Conservation (phyloP, 192 early-diverging fungal species). For the Rhizoclosmatium sp. region DNA sequence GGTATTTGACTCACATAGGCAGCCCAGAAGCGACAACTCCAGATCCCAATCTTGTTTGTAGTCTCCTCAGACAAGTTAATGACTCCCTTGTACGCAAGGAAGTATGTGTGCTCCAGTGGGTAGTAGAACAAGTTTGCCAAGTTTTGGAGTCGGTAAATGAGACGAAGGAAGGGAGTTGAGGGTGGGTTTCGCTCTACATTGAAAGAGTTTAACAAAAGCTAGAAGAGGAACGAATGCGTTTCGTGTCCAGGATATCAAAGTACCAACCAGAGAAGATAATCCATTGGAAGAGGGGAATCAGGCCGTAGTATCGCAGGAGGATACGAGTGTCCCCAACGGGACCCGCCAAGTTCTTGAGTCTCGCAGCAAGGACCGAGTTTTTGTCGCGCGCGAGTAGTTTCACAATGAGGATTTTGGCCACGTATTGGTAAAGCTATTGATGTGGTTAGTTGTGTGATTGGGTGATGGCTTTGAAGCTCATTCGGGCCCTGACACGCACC, state of each 20-base stretch:
- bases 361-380: constrained; percentile 66
- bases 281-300: constrained; percentile 89
- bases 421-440: constrained; percentile 86
- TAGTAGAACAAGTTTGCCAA: constrained; percentile 87
- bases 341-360: constrained; percentile 78
- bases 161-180: constrained; percentile 64
- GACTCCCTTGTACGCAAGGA: constrained; percentile 87
- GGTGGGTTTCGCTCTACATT: constrained; percentile 79
- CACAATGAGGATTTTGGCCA: constrained; percentile 90
- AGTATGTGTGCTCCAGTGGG: constrained; percentile 96
- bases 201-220: background rate
- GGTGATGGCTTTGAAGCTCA: background rate
- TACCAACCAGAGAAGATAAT: constrained; percentile 57
- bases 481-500: constrained; percentile 35
- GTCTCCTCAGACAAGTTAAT: constrained; percentile 76
- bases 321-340: constrained; percentile 94
- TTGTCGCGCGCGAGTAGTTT: constrained; percentile 65
- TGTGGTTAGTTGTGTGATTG: background rate
- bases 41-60: constrained; percentile 82
- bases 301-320: constrained; percentile 77
- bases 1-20: constrained; percentile 68
- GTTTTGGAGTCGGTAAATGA: constrained; percentile 89
- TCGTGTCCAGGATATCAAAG: too few relatives aligned
- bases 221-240: background rate
- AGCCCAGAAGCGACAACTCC: constrained; percentile 98